phyloP scores from a whole-genome alignment of 345 rosid species.

The Arabis alpina region DNA sequence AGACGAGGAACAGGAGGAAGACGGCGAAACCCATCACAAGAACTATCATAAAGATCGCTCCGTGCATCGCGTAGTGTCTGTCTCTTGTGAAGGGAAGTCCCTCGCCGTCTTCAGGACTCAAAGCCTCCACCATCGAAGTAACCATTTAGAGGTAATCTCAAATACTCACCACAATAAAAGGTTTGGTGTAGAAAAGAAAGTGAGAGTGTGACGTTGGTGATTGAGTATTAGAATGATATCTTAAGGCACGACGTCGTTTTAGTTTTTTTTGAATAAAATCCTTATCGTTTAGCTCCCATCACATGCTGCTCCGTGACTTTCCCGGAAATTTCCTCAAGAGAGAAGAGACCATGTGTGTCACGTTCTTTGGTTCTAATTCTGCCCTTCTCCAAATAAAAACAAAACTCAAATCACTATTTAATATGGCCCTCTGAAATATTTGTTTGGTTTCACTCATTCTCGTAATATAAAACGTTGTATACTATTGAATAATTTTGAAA shows the following conservation, averaged over 20 bases:
- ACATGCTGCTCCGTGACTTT: conserved; percentile 26
- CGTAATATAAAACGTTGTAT: neutral
- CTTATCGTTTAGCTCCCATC: conserved; percentile 29
- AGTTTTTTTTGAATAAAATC: neutral
- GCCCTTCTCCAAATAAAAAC: neutral
- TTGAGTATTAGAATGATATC: neutral
- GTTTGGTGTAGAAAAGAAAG: conserved; percentile 16
- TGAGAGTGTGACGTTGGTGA: conserved; percentile 30
- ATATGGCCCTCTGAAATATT: neutral
- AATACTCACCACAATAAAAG: conserved; percentile 13
- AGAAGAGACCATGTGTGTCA: neutral
- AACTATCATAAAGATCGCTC: conserved; percentile 48
- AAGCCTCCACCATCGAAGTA: conserved; percentile 29
- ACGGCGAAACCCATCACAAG: conserved; percentile 44
- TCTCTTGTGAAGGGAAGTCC: conserved; percentile 42
- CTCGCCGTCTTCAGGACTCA: conserved; percentile 40
- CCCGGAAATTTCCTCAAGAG: conserved; percentile 36
- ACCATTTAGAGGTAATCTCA: conserved; percentile 35
- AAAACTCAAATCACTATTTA: neutral
- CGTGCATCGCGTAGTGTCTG: conserved; percentile 51
- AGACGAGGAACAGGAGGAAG: conserved; percentile 46
- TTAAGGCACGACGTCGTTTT: conserved; percentile 26
- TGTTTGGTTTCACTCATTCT: neutral
- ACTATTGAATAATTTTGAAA: conserved; percentile 12
- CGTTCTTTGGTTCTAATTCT: conserved; percentile 19